These are phyloP conservation scores for Colletotrichum cereale DNA, from an alignment of 2,329 filamentous ascomycete species.

Conservation along the genomic window DNA sequence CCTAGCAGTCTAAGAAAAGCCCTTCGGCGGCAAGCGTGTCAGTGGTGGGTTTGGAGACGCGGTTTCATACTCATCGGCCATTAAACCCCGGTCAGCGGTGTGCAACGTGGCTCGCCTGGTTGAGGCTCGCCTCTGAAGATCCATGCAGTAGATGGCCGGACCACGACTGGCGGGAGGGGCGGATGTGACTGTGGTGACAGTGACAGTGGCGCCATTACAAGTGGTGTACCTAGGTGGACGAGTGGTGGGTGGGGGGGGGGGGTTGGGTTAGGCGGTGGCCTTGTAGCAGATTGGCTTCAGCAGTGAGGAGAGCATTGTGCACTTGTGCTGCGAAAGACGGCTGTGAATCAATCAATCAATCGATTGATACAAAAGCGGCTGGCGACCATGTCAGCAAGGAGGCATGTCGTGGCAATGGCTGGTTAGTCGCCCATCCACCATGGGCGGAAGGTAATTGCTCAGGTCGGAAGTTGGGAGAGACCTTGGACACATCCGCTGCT, in stretches of 20 bases:
- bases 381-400: slow-evolving; percentile 12
- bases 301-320: not conserved
- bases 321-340: not conserved
- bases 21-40: slow-evolving; percentile 1
- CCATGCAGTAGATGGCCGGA: slow-evolving; percentile 39
- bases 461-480: slow-evolving; percentile 3
- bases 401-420: not conserved
- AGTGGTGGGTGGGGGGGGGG: slow-evolving; percentile 11
- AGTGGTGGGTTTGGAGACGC: slow-evolving; percentile 20
- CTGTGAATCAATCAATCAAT: not conserved
- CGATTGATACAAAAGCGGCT: not conserved
- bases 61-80: slow-evolving; percentile 36
- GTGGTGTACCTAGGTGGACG: not conserved
- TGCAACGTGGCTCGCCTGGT: slow-evolving; percentile 43
- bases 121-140: slow-evolving; percentile 40
- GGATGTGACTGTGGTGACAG: slow-evolving; percentile 36
- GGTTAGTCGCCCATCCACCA: not conserved
- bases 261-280: slow-evolving; percentile 22
- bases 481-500: slow-evolving; percentile 4
- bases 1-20: slow-evolving; percentile 1
- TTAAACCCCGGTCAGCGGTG: slow-evolving; percentile 37
- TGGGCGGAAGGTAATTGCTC: not conserved
- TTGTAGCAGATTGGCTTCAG: slow-evolving; percentile 6
- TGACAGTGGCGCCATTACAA: slow-evolving; percentile 21
- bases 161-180: slow-evolving; percentile 39